Evolutionary conservation across 306 rosid species (phyloP).

Genomic region (Erythrophleum fordii): DNA sequence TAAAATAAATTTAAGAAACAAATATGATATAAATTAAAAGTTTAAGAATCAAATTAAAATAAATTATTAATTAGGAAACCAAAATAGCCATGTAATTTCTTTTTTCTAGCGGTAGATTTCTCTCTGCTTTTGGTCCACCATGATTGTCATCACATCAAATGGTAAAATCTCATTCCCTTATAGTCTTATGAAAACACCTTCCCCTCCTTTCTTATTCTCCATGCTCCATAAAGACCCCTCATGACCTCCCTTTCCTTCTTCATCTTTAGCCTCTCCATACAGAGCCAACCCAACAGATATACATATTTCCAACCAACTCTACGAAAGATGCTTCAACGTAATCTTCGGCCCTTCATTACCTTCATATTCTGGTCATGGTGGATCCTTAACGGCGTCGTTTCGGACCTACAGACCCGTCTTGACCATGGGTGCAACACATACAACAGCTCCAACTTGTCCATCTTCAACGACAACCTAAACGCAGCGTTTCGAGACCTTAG

Average conservation of each 20-base stretch:
- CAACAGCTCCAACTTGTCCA: constrained; percentile 54
- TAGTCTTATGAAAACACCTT: constrained; percentile 32
- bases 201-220: constrained; percentile 17
- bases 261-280: neutral
- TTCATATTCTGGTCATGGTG: constrained; percentile 31
- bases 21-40: too few species aligned
- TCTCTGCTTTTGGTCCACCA: too few species aligned
- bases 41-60: too few species aligned
- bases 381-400: constrained; percentile 6
- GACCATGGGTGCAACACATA: constrained; percentile 71
- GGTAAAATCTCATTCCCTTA: too few species aligned
- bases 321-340: neutral
- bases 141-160: too few species aligned
- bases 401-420: constrained; percentile 57
- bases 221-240: neutral
- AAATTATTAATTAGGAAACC: too few species aligned
- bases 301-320: too few species aligned
- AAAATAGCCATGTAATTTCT: too few species aligned
- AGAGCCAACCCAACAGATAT: neutral
- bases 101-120: too few species aligned
- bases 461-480: constrained; percentile 57
- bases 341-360: neutral
- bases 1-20: too few species aligned
- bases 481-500: constrained; percentile 47
- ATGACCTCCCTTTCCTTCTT: neutral